phyloP scores from a whole-genome alignment of 140 eudicot species.

The Anethum foeniculum region DNA sequence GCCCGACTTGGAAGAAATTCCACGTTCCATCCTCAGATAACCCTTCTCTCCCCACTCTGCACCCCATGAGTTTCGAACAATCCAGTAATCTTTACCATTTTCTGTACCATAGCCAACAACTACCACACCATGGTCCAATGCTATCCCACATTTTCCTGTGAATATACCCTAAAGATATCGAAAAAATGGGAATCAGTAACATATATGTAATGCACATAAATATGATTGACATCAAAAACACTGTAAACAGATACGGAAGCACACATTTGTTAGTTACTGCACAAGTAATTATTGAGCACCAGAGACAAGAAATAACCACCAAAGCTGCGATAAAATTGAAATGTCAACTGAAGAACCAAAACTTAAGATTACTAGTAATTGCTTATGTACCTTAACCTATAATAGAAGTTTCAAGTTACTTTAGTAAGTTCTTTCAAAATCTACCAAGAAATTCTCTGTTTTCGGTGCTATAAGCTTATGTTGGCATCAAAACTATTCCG shows the following conservation, averaged over 20 bases:
- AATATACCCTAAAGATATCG: slow-evolving; percentile 47
- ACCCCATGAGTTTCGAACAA: slow-evolving; percentile 81
- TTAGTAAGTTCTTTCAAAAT: neutral
- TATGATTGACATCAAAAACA: neutral
- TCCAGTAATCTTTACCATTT: slow-evolving; percentile 58
- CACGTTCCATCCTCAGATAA: slow-evolving; percentile 56
- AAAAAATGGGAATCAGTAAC: neutral
- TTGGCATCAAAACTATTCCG: neutral
- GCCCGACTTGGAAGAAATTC: slow-evolving; percentile 28
- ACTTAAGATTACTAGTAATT: neutral
- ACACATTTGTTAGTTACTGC: neutral
- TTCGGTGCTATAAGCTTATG: neutral
- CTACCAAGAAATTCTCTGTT: neutral
- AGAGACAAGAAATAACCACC: neutral
- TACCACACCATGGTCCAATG: slow-evolving; percentile 62
- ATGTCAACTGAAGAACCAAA: neutral
- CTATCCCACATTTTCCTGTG: slow-evolving; percentile 56
- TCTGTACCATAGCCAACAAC: slow-evolving; percentile 65
- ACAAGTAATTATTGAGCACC: neutral
- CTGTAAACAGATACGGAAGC: no score
- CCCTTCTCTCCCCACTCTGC: slow-evolving; percentile 68
- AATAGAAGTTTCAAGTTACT: neutral
- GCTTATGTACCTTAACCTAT: neutral
- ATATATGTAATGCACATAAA: neutral
- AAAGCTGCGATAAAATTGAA: neutral